Percentiles rank a stretch among this genome's conserved stretches.
Conservation (phyloP, 2,329 filamentous ascomycete genomes). For the Colletotrichum sp. region DNA sequence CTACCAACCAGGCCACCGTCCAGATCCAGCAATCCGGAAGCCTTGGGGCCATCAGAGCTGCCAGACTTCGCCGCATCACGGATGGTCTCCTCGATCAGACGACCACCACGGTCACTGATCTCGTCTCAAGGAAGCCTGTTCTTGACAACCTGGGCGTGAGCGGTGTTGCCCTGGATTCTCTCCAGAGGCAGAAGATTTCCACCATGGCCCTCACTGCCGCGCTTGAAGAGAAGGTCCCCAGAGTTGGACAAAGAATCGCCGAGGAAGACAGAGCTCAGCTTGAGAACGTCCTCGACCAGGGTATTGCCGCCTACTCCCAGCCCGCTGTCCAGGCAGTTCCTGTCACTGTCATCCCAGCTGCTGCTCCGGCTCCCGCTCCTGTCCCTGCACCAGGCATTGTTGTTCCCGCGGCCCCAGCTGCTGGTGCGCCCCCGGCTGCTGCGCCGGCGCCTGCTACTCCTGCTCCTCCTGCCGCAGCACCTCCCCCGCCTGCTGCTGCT, state of each 20-base stretch:
- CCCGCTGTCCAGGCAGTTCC: conserved; percentile 3
- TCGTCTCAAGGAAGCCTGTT: conserved; percentile 27
- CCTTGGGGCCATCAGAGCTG: conserved; percentile 23
- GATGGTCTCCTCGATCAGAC: conserved; percentile 23
- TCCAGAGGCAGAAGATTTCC: conserved; percentile 25
- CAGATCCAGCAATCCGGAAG: conserved; percentile 27
- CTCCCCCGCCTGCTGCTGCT: background rate
- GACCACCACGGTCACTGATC: conserved; percentile 22
- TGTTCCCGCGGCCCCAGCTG: background rate
- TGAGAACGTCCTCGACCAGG: conserved; percentile 23
- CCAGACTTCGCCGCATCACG: conserved; percentile 24
- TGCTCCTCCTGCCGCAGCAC: background rate
- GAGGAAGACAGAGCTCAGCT: conserved; percentile 25
- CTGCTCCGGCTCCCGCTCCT: background rate
- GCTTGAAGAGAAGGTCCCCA: conserved; percentile 28
- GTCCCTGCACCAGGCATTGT: background rate
- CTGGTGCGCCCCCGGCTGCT: background rate
- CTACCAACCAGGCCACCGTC: conserved; percentile 23
- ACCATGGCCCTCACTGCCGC: conserved; percentile 25
- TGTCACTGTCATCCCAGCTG: background rate
- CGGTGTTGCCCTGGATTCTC: conserved; percentile 23
- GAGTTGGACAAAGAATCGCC: conserved; percentile 28
- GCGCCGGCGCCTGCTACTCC: background rate
- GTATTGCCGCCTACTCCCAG: conserved; percentile 22
- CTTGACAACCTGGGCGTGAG: conserved; percentile 30